phyloP scores from a whole-genome alignment of 2,329 filamentous ascomycete genomes.

The Trichoderma afroharzianum region DNA sequence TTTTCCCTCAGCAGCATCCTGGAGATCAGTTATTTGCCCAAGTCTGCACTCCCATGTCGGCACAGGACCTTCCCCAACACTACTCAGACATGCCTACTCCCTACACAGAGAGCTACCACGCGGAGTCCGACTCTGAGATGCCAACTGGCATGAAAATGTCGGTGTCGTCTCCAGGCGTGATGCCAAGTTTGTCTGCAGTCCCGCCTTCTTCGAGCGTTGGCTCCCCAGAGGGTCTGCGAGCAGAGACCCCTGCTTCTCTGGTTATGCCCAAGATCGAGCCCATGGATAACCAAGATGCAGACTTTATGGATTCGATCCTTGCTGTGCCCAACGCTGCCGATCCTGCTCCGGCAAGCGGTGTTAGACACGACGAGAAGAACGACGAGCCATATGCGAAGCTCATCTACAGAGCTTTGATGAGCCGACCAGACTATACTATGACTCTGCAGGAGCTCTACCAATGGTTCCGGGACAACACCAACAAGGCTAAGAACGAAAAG shows the following conservation, averaged over 20 bases:
- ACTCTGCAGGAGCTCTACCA: conserved; percentile 82
- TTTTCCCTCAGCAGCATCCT: conserved; percentile 21
- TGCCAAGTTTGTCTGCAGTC: conserved; percentile 18
- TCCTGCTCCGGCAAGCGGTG: background rate
- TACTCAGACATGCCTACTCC: conserved; percentile 23
- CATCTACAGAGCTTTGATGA: conserved; percentile 72
- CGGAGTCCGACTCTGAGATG: conserved; percentile 21
- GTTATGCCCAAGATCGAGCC: conserved; percentile 11
- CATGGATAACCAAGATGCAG: background rate
- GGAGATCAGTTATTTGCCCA: conserved; percentile 19
- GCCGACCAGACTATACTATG: conserved; percentile 64
- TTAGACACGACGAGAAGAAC: conserved; percentile 43
- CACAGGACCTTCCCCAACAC: conserved; percentile 20
- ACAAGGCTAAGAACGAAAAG: conserved; percentile 70
- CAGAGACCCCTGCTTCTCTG: conserved; percentile 21
- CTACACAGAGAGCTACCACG: conserved; percentile 20
- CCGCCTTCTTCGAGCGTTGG: conserved; percentile 19
- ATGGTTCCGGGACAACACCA: conserved; percentile 82
- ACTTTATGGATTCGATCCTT: background rate
- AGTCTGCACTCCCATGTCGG: conserved; percentile 27
- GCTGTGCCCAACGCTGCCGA: background rate
- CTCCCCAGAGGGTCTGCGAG: conserved; percentile 22
- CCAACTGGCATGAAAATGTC: conserved; percentile 20
- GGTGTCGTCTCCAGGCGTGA: conserved; percentile 15
- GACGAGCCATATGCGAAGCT: conserved; percentile 77